Base-by-base conservation (phyloP, 352 stramenopile species). In the Pythium dissotocum region DNA sequence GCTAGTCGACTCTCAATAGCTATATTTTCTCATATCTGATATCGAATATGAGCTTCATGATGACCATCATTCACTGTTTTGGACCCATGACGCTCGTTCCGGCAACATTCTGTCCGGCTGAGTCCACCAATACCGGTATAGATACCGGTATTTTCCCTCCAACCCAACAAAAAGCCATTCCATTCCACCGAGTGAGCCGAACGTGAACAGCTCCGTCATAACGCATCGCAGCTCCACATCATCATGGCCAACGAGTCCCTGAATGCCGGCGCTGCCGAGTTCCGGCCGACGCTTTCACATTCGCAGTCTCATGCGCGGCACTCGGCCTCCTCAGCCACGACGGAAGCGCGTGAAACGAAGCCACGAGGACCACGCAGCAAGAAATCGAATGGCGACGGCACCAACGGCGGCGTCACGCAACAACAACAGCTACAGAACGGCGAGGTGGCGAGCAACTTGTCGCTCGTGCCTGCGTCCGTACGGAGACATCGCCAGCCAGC, bases 201-300 rank as follows among this genome's bases (percentile, higher is more conserved):
- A 53, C 30, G 21, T 24, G 24, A n/a, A 35, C 18, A 46, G 6
- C 16, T 28, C 14, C 36, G 14, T 61, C 62, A 63, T 42, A 53
- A 61, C 35, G n/a, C 14, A 61, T 49, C 30, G 18, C 10, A 49
- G 56, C 62, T 13, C 46, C n/a, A 32, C 46, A 28, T 16, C n/a
- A 61, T 42, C 24, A 72, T 72, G 65, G 65, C 65, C 9, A 67
- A 61, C 52, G 59, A 63, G 53, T 63, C 65, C 53, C 59, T 72
- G 14, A 72, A 72, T 59, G 65, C 53, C 32, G 9, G 28, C 21
- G 65, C 65, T 18, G 14, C 58, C 30, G 65, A 65, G 44, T 72
- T 67, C 65, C 58, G 58, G 3, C 65, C 65, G 53, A 38, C 46
- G 46, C 12, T 53, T 21, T 7, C 46, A 16, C 24, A 24, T 2